phyloP scores from a whole-genome alignment of 306 rosid species.

The Vachellia collinsii region DNA sequence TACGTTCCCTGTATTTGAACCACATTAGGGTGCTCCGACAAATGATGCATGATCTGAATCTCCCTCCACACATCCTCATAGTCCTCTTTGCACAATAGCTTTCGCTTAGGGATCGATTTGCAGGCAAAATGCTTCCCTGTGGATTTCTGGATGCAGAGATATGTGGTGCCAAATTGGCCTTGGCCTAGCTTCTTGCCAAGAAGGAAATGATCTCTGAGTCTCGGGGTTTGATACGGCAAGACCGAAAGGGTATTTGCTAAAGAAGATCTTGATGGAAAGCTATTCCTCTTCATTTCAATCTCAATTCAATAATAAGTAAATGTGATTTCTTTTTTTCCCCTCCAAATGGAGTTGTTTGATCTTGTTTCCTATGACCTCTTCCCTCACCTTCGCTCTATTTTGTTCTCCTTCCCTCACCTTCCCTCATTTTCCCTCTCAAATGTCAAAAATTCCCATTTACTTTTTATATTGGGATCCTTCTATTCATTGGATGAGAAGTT shows the following conservation, averaged over 20 bases:
- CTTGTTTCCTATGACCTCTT: background rate
- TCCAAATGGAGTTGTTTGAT: conserved; percentile 32
- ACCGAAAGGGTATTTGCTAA: conserved; percentile 40
- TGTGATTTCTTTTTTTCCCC: background rate
- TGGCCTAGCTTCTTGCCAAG: conserved; percentile 86
- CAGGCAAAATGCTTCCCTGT: conserved; percentile 66
- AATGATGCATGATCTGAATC: conserved; percentile 95
- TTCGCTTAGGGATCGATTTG: conserved; percentile 88
- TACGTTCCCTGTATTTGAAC: conserved; percentile 81
- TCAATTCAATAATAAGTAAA: background rate
- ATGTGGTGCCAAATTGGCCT: conserved; percentile 89
- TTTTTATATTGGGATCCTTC: background rate
- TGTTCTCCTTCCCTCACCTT: background rate
- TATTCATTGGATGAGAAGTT: background rate
- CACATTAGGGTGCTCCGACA: conserved; percentile 72
- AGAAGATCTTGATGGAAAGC: conserved; percentile 42
- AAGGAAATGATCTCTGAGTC: conserved; percentile 74
- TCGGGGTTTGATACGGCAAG: conserved; percentile 70
- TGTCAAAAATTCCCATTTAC: conserved; percentile 3
- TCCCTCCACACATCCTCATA: conserved; percentile 93
- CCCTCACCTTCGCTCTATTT: background rate
- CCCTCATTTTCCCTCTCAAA: background rate
- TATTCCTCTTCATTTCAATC: conserved; percentile 55
- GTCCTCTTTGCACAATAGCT: conserved; percentile 74
- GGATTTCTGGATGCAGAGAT: conserved; percentile 65